Conservation (phyloP, 257 asterid species). For the Cynanchum wilfordii region DNA sequence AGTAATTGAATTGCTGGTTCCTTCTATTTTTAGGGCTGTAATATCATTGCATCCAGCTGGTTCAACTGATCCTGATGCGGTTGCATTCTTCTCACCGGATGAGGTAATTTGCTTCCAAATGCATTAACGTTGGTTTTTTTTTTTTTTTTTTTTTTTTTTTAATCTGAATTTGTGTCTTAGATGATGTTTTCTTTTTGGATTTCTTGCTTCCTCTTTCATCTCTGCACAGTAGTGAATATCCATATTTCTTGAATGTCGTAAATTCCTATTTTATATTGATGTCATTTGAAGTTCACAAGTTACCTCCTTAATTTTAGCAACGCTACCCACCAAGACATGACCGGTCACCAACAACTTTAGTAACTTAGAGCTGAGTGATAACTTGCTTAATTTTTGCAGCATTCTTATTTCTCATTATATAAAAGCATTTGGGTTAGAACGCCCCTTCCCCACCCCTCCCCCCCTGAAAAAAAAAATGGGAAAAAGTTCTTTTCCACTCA, state of each 20-base stretch:
- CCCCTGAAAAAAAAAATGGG: too few species aligned
- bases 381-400: background rate
- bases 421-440: background rate
- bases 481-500: too few species aligned
- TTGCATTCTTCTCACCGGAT: conserved; percentile 88
- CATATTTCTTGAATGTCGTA: background rate
- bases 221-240: background rate
- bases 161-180: background rate
- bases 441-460: background rate
- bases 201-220: background rate
- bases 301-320: background rate
- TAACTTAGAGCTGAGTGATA: background rate
- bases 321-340: background rate
- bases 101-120: conserved; percentile 52
- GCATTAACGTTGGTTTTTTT: background rate
- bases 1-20: conserved; percentile 66
- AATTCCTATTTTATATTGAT: background rate
- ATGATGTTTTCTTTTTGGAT: background rate
- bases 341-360: background rate
- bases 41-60: conserved; percentile 87
- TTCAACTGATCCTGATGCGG: conserved; percentile 75
- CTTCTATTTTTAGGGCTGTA: conserved; percentile 73
- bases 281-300: background rate
- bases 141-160: background rate
- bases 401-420: background rate